Base-by-base conservation (phyloP, 306 rosid genomes). In the Ammopiptanthus mongolicus region DNA sequence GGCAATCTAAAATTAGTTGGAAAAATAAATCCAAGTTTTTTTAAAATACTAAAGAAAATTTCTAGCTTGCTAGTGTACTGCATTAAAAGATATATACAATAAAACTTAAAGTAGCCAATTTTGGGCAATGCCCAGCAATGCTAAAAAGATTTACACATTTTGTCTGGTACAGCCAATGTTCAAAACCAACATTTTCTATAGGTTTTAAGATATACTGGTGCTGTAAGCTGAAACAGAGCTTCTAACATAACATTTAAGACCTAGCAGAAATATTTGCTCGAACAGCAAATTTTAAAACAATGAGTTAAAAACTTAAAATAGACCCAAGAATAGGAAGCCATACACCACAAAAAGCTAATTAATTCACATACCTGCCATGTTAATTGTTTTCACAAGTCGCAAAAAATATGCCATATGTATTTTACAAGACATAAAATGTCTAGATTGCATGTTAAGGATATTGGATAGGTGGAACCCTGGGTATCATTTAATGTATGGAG, bases 21-120 rank as follows among this genome's bases (percentile, higher is more conserved):
- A 73, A 68, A 23, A 77, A 62, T 28, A 62, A 36, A 68, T 28
- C 34, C 37, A 59, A 82, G 21, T 55, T 50, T 14, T 28, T 33
- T 58, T 59, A 6, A 42, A 25, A 64, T 69, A 29, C 64, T 67
- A 25, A 8, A 69, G 12, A 29, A 15, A 50, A 22, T 74, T 75
- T 69, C 61, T 69, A 46, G 62, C 67, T 33, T 5, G 31, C 46
- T 31, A n/a, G 18, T 14, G 46, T 7, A 21, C 25, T 33, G 46
- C 4, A 15, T 18, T n/a, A 31, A n/a, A 33, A 31, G 46, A n/a
- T 15, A 59, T 14, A 6, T 31, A 29, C 2, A 14, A 14, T 59
- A 29, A 33, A 42, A 29, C 21, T 59, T 59, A 13, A 61, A 61
- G 8, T 61, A 33, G 17, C 46, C 67, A 33, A 59, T 8, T n/a